phyloP scores from a whole-genome alignment of 768 basidiomycete species.

The Phylloporus sp. region DNA sequence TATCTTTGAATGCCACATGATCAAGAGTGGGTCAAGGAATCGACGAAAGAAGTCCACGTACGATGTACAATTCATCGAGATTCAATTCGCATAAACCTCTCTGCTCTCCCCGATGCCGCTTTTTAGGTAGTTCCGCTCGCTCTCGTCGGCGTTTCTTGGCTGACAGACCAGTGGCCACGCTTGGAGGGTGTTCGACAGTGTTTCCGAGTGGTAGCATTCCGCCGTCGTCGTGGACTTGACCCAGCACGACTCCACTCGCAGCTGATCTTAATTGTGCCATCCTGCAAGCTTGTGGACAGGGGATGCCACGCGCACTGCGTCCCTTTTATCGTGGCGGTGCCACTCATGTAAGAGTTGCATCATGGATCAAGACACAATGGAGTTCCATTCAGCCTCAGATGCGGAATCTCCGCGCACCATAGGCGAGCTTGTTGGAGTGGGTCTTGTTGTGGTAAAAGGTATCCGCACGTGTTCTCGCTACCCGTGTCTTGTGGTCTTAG shows the following conservation, averaged over 20 bases:
- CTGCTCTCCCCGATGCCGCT: constrained; percentile 4
- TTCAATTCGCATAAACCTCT: constrained; percentile 13
- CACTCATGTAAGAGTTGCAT: background rate
- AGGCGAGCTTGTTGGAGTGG: background rate
- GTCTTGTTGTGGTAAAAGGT: too few relatives aligned
- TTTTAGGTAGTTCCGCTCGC: background rate
- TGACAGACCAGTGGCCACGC: background rate
- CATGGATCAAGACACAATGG: background rate
- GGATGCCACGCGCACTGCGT: constrained; percentile 26
- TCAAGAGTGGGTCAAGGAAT: background rate
- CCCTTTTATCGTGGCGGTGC: constrained; percentile 14
- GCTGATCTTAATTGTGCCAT: constrained; percentile 4
- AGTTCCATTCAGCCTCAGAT: background rate
- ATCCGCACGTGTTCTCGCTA: too few relatives aligned
- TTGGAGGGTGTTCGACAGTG: background rate
- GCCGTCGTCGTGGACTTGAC: background rate
- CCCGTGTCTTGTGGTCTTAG: too few relatives aligned
- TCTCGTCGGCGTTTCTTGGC: constrained; percentile 6
- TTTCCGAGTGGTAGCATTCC: background rate
- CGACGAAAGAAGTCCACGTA: constrained; percentile 2
- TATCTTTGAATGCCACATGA: constrained; percentile 28
- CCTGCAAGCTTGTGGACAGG: constrained; percentile 20
- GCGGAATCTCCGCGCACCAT: background rate
- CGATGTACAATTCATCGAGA: constrained; percentile 21
- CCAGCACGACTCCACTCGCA: background rate